Evolutionary conservation across 2,329 filamentous ascomycete genomes (phyloP).

Genomic region (Ophiocordyceps unilateralis): DNA sequence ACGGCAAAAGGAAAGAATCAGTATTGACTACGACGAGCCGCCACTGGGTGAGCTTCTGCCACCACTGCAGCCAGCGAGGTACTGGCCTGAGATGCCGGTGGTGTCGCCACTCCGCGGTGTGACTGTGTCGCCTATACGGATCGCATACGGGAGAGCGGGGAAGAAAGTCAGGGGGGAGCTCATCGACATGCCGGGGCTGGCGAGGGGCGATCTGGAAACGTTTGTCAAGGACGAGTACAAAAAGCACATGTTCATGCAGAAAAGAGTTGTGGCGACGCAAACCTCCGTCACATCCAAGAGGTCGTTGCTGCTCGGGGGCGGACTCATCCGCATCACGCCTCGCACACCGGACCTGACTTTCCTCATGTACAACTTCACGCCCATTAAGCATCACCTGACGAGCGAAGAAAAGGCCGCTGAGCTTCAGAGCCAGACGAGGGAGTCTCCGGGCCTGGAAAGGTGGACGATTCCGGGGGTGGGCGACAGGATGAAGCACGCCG

Average conservation of each 20-base stretch:
- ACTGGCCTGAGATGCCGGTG: constrained; percentile 71
- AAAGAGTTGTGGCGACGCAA: constrained; percentile 57
- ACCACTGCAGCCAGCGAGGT: constrained; percentile 52
- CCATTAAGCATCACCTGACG: constrained; percentile 60
- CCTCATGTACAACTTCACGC: constrained; percentile 74
- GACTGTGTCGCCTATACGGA: constrained; percentile 83
- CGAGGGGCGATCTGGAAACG: constrained; percentile 53
- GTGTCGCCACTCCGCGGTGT: constrained; percentile 82
- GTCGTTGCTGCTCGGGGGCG: constrained; percentile 62
- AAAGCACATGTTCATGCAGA: constrained; percentile 59
- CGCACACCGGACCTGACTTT: constrained; percentile 42
- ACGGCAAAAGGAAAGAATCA: background rate
- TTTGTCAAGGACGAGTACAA: constrained; percentile 53
- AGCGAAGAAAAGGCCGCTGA: constrained; percentile 62
- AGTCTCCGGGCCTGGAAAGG: constrained; percentile 38
- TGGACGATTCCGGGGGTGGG: constrained; percentile 44
- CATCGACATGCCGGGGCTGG: constrained; percentile 78
- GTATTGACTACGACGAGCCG: constrained; percentile 7
- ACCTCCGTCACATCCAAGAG: constrained; percentile 55
- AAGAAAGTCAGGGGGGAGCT: constrained; percentile 85
- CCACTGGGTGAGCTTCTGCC: constrained; percentile 49
- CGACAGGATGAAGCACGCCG: constrained; percentile 48
- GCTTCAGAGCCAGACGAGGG: constrained; percentile 48
- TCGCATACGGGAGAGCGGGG: constrained; percentile 71
- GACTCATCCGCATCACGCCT: constrained; percentile 76